A percentile compares a stretch with the other conserved stretches of the same genome.
Evolutionary conservation across 2,329 filamentous ascomycete genomes (phyloP).

Genomic region (Neophaeococcomyces aloes): DNA sequence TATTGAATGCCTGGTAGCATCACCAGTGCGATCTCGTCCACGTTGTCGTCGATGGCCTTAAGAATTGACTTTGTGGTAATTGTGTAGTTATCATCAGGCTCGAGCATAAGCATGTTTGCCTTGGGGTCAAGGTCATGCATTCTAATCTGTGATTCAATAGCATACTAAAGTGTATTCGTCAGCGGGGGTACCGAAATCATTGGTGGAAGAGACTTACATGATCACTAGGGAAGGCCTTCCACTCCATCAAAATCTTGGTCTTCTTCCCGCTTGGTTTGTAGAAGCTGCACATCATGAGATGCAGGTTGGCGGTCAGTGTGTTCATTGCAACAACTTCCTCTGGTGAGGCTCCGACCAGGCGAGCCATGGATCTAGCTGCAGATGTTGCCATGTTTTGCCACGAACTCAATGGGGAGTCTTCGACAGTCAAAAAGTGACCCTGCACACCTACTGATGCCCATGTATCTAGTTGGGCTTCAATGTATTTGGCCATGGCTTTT

Average conservation of each 20-base stretch:
- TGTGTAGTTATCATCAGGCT: constrained; percentile 47
- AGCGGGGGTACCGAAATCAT: constrained; percentile 10
- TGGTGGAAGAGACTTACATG: constrained; percentile 40
- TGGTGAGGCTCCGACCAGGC: constrained; percentile 60
- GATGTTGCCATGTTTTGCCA: constrained; percentile 74
- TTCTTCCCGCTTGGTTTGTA: constrained; percentile 56
- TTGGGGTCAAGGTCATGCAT: constrained; percentile 58
- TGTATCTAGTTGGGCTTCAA: constrained; percentile 64
- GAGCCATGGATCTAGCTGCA: constrained; percentile 57
- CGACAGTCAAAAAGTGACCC: constrained; percentile 64
- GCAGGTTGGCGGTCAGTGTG: constrained; percentile 69
- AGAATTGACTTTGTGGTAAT: constrained; percentile 63
- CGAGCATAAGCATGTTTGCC: constrained; percentile 62
- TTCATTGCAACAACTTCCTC: constrained; percentile 80
- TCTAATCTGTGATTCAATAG: constrained; percentile 67
- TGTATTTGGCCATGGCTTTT: constrained; percentile 52
- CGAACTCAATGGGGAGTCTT: constrained; percentile 55
- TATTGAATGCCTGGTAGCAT: constrained; percentile 81
- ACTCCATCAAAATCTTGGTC: constrained; percentile 75
- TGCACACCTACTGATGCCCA: constrained; percentile 78
- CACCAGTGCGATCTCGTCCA: constrained; percentile 59
- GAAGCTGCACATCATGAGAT: constrained; percentile 73
- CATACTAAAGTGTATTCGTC: constrained; percentile 48
- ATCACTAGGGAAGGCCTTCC: constrained; percentile 82
- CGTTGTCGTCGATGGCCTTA: constrained; percentile 61